Conservation (phyloP, 768 basidiomycete species). For the Phlebiopsis flavidoalba region DNA sequence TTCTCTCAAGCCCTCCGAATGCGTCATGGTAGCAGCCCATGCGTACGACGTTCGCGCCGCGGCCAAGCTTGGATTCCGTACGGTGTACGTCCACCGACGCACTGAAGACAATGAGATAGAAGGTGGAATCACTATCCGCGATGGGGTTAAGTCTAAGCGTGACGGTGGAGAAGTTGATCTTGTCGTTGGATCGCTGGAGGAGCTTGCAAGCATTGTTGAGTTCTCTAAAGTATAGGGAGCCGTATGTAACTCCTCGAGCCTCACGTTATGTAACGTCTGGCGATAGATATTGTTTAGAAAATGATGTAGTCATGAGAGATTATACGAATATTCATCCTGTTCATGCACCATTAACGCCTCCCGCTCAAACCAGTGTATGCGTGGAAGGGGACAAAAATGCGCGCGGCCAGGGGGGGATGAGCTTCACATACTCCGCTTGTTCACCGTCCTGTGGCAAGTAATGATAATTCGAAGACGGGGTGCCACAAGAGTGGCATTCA, state of each 20-base stretch:
- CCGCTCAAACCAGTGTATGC: too few relatives aligned
- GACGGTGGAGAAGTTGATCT: constrained; percentile 58
- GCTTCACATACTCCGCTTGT: too few relatives aligned
- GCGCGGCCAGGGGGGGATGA: too few relatives aligned
- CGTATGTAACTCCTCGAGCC: neutral
- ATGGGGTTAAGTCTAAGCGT: constrained; percentile 25
- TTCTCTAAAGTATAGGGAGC: neutral
- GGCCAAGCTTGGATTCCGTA: constrained; percentile 45
- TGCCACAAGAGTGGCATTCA: too few relatives aligned
- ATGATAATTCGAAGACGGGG: too few relatives aligned
- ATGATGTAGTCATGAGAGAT: too few relatives aligned
- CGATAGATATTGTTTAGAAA: too few relatives aligned
- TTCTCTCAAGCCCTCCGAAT: constrained; percentile 36
- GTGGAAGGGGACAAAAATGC: too few relatives aligned
- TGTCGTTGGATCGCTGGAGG: constrained; percentile 45
- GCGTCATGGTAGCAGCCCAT: constrained; percentile 67
- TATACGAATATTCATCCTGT: too few relatives aligned
- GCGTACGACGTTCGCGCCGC: constrained; percentile 52
- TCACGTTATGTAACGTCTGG: too few relatives aligned
- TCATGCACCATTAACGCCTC: too few relatives aligned
- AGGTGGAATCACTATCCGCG: neutral
- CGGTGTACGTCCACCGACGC: constrained; percentile 51
- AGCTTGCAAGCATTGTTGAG: constrained; percentile 32
- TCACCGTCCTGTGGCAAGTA: too few relatives aligned
- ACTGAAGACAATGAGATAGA: constrained; percentile 33